These are phyloP conservation scores for Nakaseomyces nivariensis DNA, from an alignment of 1,139 yeast species.

Conservation along the genomic window DNA sequence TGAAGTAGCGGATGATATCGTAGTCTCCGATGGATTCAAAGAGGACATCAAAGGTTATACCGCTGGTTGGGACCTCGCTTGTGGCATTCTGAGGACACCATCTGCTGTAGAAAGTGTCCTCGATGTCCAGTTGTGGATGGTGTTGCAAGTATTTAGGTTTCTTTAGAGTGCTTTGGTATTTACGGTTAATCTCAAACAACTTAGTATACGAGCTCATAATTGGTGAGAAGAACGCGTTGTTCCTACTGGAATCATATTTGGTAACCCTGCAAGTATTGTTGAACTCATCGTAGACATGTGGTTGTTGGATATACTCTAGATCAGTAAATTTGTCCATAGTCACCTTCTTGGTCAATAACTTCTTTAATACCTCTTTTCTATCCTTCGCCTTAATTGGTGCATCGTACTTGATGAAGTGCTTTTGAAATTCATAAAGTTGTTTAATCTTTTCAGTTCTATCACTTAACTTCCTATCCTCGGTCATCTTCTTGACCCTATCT, in stretches of 20 bases:
- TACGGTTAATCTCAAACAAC: slow-evolving; percentile 36
- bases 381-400: not conserved
- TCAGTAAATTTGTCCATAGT: not conserved
- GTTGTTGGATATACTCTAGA: not conserved
- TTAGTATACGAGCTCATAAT: slow-evolving; percentile 33
- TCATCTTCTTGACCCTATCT: slow-evolving; percentile 1
- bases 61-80: slow-evolving; percentile 10
- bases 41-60: slow-evolving; percentile 16
- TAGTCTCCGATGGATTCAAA: slow-evolving; percentile 11
- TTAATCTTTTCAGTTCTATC: slow-evolving; percentile 3
- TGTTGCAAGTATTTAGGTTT: slow-evolving; percentile 30
- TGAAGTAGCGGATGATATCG: not conserved
- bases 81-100: slow-evolving; percentile 11
- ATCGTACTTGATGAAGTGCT: not conserved
- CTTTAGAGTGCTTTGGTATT: slow-evolving; percentile 31
- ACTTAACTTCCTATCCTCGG: slow-evolving; percentile 3
- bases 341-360: not conserved
- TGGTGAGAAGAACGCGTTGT: slow-evolving; percentile 27
- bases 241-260: not conserved
- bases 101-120: slow-evolving; percentile 15
- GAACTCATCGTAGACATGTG: not conserved
- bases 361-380: not conserved
- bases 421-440: not conserved
- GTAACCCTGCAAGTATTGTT: slow-evolving; percentile 5
- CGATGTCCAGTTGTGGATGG: slow-evolving; percentile 15